These are phyloP conservation scores for Cruciata laevipes DNA, from an alignment of 257 asterid genomes.

Conservation along the genomic window DNA sequence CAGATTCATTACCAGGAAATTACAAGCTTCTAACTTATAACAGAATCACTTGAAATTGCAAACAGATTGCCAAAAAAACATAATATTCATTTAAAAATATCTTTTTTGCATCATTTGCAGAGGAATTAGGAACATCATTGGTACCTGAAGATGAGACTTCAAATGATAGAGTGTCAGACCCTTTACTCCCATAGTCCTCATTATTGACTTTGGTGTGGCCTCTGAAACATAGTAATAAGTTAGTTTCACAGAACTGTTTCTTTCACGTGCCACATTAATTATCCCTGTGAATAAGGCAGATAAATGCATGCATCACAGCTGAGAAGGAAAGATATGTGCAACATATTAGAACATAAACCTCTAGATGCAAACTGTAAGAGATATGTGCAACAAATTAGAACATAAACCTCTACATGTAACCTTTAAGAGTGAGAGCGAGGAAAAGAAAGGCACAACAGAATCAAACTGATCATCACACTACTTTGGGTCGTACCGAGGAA, in stretches of 20 bases:
- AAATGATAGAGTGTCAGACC: conserved; percentile 90
- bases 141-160: conserved; percentile 95
- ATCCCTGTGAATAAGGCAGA: neutral
- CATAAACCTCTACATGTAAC: neutral
- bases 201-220: conserved; percentile 81
- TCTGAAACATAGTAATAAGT: conserved; percentile 42
- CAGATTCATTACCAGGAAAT: neutral
- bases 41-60: neutral
- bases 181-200: conserved; percentile 94
- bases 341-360: neutral
- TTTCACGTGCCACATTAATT: neutral
- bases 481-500: neutral
- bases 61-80: neutral
- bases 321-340: neutral
- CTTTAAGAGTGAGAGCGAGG: neutral
- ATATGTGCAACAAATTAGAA: neutral
- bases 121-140: neutral
- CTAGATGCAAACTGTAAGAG: neutral
- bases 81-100: neutral
- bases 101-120: neutral
- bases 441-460: neutral
- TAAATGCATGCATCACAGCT: neutral
- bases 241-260: conserved; percentile 11
- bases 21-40: neutral
- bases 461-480: neutral